These are phyloP conservation scores for Aspergillus kassunensis DNA, from an alignment of 495 filamentous ascomycete genomes.

Conservation along the genomic window DNA sequence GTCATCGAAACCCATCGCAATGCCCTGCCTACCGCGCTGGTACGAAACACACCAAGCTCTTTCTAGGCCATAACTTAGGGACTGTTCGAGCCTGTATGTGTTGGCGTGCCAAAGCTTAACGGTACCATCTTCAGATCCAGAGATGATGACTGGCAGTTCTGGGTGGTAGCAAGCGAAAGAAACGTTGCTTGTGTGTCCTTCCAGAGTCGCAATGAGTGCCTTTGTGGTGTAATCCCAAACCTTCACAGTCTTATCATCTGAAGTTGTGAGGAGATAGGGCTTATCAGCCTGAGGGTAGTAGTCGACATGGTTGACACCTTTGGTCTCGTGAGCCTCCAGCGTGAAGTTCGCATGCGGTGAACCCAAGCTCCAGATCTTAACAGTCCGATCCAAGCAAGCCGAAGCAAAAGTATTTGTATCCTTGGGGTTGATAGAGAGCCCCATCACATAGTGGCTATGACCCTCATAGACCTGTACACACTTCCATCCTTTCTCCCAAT, in stretches of 20 bases:
- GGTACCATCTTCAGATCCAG: conserved; percentile 97
- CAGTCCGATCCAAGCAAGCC: conserved; percentile 91
- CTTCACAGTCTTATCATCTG: conserved; percentile 90
- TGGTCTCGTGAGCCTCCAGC: conserved; percentile 94
- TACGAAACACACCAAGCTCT: conserved; percentile 96
- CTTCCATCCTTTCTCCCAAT: conserved; percentile 98
- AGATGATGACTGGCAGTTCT: conserved; percentile 94
- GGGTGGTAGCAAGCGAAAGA: conserved; percentile 98
- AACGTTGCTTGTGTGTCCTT: conserved; percentile 98
- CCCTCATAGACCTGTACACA: conserved; percentile 97
- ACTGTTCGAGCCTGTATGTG: conserved; percentile 93
- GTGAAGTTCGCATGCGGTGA: conserved; percentile 89
- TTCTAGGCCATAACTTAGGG: conserved; percentile 90
- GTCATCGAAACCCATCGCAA: conserved; percentile 97
- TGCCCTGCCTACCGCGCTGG: conserved; percentile 86
- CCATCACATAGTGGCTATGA: conserved; percentile 98
- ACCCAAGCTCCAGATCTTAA: conserved; percentile 98
- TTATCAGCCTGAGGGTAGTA: conserved; percentile 97
- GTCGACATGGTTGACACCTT: conserved; percentile 97
- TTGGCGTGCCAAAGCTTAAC: conserved; percentile 99
- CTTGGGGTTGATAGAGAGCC: conserved; percentile 98
- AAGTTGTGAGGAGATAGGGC: conserved; percentile 94
- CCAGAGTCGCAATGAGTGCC: conserved; percentile 90
- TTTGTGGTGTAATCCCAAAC: conserved; percentile 99
- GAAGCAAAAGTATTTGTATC: conserved; percentile 98